These are phyloP conservation scores for Viola odorata DNA, from an alignment of 345 rosid genomes.

Conservation along the genomic window DNA sequence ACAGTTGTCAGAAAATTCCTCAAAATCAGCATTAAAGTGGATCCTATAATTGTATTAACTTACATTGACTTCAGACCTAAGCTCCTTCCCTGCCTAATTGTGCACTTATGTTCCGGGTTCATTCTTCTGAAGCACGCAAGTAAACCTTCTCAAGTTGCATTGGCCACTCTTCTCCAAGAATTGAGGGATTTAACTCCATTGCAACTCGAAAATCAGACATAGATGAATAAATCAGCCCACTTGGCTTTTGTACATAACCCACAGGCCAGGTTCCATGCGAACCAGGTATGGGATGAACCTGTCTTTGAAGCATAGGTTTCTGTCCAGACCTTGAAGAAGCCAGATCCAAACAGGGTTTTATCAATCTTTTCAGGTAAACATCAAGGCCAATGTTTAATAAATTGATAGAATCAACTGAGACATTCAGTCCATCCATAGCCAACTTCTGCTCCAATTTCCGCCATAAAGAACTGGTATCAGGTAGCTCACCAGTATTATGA, in stretches of 20 bases:
- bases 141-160: constrained; percentile 17
- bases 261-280: constrained; percentile 17
- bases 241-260: constrained; percentile 14
- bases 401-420: constrained; percentile 15
- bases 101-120: constrained; percentile 1
- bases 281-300: constrained; percentile 4
- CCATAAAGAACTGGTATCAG: constrained; percentile 16
- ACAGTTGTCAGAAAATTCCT: constrained; percentile 10
- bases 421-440: constrained; percentile 11
- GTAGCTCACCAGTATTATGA: constrained; percentile 9
- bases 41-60: constrained; percentile 9
- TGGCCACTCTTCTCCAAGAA: constrained; percentile 23
- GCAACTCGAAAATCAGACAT: constrained; percentile 21
- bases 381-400: constrained; percentile 17
- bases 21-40: constrained; percentile 19
- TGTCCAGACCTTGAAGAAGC: constrained; percentile 13
- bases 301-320: constrained; percentile 14
- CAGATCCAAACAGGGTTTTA: constrained; percentile 17
- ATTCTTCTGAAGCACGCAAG: constrained; percentile 28
- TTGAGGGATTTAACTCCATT: constrained; percentile 19
- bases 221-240: constrained; percentile 9
- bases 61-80: neutral
- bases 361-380: constrained; percentile 18
- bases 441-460: constrained; percentile 15
- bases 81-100: neutral